Percentiles rank a stretch among this genome's conserved stretches.
These are phyloP conservation scores for Cryptomeria japonica DNA, from an alignment of 75 land plant species.

Conservation along the genomic window DNA sequence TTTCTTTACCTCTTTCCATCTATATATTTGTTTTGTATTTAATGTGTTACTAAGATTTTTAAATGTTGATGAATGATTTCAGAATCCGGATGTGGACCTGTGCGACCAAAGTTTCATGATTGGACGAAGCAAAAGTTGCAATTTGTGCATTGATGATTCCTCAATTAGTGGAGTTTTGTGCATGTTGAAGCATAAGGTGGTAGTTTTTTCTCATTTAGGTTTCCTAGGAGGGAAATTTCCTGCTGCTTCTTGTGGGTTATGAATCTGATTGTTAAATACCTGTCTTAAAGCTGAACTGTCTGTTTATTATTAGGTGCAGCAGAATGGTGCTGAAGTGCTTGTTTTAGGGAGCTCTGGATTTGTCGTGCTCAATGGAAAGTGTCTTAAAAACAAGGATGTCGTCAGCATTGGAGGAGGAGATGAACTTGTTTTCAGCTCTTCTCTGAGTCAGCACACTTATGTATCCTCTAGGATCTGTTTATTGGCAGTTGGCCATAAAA, in stretches of 20 bases:
- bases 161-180: conserved; percentile 42
- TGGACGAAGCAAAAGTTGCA: conserved; percentile 53
- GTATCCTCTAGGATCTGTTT: conserved; percentile 50
- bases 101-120: conserved; percentile 41
- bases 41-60: neutral
- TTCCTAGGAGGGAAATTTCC: neutral
- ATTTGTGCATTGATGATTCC: conserved; percentile 49
- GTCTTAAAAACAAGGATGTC: conserved; percentile 6
- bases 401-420: conserved; percentile 52
- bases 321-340: conserved; percentile 31
- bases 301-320: conserved; percentile 16
- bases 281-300: neutral
- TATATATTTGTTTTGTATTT: neutral
- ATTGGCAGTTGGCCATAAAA: neutral
- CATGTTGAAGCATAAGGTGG: conserved; percentile 51
- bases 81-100: conserved; percentile 47
- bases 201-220: conserved; percentile 3
- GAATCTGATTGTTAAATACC: neutral
- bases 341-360: conserved; percentile 57
- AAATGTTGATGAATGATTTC: conserved; percentile 11
- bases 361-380: conserved; percentile 63
- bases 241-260: neutral
- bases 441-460: conserved; percentile 52
- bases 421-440: conserved; percentile 55
- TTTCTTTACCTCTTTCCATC: neutral